Percentiles rank a stretch among this genome's conserved stretches.
phyloP scores from a whole-genome alignment of 2,329 filamentous ascomycete species.

The Beauveria australis region DNA sequence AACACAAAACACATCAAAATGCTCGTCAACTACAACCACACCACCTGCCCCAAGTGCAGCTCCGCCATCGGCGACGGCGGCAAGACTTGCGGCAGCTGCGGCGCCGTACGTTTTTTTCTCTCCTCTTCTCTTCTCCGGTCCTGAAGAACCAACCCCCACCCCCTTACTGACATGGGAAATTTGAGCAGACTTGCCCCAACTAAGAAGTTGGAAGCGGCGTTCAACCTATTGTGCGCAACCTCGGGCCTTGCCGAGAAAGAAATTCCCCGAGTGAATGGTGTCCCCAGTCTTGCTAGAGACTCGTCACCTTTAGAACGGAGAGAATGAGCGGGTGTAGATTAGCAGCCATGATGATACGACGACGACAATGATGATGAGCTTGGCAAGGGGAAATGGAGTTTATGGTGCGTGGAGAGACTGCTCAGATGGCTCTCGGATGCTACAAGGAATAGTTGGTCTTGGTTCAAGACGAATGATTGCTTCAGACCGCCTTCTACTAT shows the following conservation, averaged over 20 bases:
- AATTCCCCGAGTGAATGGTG: background rate
- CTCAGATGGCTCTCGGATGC: background rate
- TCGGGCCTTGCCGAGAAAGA: background rate
- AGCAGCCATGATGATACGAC: background rate
- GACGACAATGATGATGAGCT: background rate
- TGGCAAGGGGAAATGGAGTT: background rate
- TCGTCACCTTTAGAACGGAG: too few relatives aligned
- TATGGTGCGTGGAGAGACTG: background rate
- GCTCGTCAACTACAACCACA: conserved; percentile 30
- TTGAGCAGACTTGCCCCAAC: conserved; percentile 13
- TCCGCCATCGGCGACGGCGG: conserved; percentile 31
- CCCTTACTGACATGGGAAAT: background rate
- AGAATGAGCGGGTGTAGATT: background rate
- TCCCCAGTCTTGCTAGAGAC: background rate
- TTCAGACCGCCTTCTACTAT: background rate
- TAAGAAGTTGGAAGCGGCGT: background rate
- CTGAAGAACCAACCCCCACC: too few relatives aligned
- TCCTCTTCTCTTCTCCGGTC: background rate
- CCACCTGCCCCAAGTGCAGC: conserved; percentile 50
- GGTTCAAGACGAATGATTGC: background rate
- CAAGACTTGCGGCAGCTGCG: conserved; percentile 50
- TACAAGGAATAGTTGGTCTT: background rate
- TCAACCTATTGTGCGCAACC: background rate
- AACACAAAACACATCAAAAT: conserved; percentile 14
- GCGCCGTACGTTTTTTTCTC: conserved; percentile 37